Evolutionary conservation across 2,329 filamentous ascomycete genomes (phyloP), one percentile per base, ranked within the genome.

Genomic region (Ceratocystis eucalypticola): DNA sequence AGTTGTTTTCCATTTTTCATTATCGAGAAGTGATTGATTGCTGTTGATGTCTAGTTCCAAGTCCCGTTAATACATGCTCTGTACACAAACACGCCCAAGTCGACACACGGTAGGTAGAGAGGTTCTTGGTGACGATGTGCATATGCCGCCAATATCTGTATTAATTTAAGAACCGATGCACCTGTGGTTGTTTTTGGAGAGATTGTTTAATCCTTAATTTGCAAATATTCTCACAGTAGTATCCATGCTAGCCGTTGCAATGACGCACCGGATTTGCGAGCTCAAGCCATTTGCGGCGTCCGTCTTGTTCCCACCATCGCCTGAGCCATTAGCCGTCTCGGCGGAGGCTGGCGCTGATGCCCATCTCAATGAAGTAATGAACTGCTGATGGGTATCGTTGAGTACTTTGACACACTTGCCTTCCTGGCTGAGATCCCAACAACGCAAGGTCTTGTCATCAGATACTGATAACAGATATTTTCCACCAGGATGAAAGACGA

Each of bases 341-440:
- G 55, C 37, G 6, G 46, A 30, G 15, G 61, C 64, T 41, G 64
- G 63, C 22, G 63, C 84, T 0, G 92, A 92, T 1, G 91, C 93
- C 92, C 93, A 97, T 69, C 91, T 79, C 71, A 96, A 80, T 73
- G 89, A 93, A 68, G 84, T 91, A 62, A 96, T 84, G 72, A 97
- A 96, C 73, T 91, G 91, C 3, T 82, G 85, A 73, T 96, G 91
- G 0, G 85, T 86, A 69, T 91, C 89, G 46, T 82, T 80, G 17
- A 97, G 78, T 0, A 85, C 86, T 75, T 93, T 93, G 70, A 96
- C 91, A 71, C 91, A 93, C 72, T 91, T 92, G 53, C 89, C 90
- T 74, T 96, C 91, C 74, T 97, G 93, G 30, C 83, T 82, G 30
- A 97, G 78, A 77, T 97, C 93, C 93, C 93, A 97, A 78, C 92